Conservation (phyloP, 495 filamentous ascomycete species). For the Trichoderma gamsii region DNA sequence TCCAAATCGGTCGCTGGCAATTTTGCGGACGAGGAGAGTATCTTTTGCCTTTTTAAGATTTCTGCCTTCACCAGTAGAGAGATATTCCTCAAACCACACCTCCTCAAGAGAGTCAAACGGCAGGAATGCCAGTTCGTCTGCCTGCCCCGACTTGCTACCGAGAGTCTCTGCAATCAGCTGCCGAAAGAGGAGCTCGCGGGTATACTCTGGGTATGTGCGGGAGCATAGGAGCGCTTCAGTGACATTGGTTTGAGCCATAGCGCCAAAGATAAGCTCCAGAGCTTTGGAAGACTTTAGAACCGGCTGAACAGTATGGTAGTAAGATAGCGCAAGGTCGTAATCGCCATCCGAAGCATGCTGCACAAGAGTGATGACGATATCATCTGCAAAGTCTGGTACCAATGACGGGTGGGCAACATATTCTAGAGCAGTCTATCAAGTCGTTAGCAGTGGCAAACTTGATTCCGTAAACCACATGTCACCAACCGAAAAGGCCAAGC, state of each 20-base stretch:
- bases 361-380: conserved; percentile 67
- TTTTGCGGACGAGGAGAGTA: conserved; percentile 44
- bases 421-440: conserved; percentile 55
- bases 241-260: conserved; percentile 59
- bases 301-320: conserved; percentile 67
- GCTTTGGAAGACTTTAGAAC: conserved; percentile 53
- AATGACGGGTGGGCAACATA: conserved; percentile 69
- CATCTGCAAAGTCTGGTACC: conserved; percentile 72
- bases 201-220: conserved; percentile 53
- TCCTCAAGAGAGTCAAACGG: conserved; percentile 65
- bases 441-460: background rate
- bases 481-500: conserved; percentile 56
- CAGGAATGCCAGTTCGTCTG: conserved; percentile 62
- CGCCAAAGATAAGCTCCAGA: conserved; percentile 57
- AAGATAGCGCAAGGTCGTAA: conserved; percentile 62
- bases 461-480: background rate
- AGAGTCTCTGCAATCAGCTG: conserved; percentile 61
- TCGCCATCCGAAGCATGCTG: conserved; percentile 53
- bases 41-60: conserved; percentile 57
- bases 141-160: conserved; percentile 36
- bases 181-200: conserved; percentile 57
- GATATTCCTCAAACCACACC: conserved; percentile 60
- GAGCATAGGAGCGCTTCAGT: conserved; percentile 70
- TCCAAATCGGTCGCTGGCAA: conserved; percentile 13
- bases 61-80: conserved; percentile 56